phyloP scores from a whole-genome alignment of 106 monocot species.

The Dioscorea zingiberensis region DNA sequence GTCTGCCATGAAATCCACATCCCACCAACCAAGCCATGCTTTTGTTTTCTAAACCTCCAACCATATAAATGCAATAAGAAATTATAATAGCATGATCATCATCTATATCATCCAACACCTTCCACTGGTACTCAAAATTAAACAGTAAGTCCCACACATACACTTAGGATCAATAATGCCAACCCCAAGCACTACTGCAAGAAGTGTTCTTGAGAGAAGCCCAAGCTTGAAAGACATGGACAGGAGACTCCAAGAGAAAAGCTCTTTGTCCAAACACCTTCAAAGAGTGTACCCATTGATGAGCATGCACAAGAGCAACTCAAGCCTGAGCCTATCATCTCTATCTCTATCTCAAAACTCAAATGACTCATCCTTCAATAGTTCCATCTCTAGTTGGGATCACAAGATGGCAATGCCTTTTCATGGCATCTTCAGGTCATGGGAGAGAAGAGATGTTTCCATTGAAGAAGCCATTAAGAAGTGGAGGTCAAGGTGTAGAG shows the following conservation, averaged over 20 bases:
- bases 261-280: slow-evolving; percentile 27
- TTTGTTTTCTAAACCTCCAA: background rate
- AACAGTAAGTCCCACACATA: too few relatives aligned
- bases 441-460: slow-evolving; percentile 21
- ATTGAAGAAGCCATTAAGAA: background rate
- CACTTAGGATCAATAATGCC: slow-evolving; percentile 13
- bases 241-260: slow-evolving; percentile 23
- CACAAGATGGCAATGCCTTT: slow-evolving; percentile 33
- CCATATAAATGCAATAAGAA: background rate
- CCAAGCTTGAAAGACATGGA: slow-evolving; percentile 17
- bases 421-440: slow-evolving; percentile 32
- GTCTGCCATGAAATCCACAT: slow-evolving; percentile 51
- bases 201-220: slow-evolving; percentile 33
- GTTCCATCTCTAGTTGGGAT: slow-evolving; percentile 68
- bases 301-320: slow-evolving; percentile 43
- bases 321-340: slow-evolving; percentile 49
- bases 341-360: slow-evolving; percentile 67
- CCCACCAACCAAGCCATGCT: slow-evolving; percentile 24
- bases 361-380: slow-evolving; percentile 46
- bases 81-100: too few relatives aligned
- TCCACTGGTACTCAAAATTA: too few relatives aligned
- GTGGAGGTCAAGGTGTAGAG: slow-evolving; percentile 2
- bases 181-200: slow-evolving; percentile 22
- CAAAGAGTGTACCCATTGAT: slow-evolving; percentile 46
- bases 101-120: too few relatives aligned